Percentiles rank a stretch among this genome's conserved stretches.
Evolutionary conservation across 129 eudicot genomes (phyloP).

Genomic region (Rutidosis leptorrhynchoides): DNA sequence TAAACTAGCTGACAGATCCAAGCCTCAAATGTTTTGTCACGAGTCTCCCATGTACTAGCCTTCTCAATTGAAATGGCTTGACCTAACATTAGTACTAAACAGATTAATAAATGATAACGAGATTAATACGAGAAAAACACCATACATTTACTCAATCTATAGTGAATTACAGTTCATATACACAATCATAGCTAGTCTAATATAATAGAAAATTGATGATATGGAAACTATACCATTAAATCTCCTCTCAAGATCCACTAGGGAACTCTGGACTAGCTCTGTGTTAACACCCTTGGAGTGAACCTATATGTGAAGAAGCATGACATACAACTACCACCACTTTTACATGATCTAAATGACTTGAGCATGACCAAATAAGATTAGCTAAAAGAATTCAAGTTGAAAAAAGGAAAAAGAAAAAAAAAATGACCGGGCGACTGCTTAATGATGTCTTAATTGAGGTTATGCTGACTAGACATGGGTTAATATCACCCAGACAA

Average conservation of each 20-base stretch:
- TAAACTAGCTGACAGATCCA: conserved; percentile 92
- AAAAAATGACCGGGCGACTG: conserved; percentile 7
- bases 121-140: not conserved
- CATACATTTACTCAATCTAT: not conserved
- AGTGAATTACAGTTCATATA: not conserved
- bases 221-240: conserved; percentile 49
- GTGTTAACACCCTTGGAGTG: conserved; percentile 79
- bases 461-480: not conserved
- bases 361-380: not conserved
- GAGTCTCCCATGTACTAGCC: conserved; percentile 63
- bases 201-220: conserved; percentile 2
- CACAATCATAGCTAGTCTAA: not conserved
- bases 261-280: conserved; percentile 53
- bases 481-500: not conserved
- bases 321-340: conserved; percentile 9
- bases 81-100: conserved; percentile 45
- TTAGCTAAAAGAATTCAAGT: not conserved
- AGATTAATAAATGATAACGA: conserved; percentile 4
- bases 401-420: conserved; percentile 1
- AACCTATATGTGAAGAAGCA: conserved; percentile 48
- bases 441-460: not conserved
- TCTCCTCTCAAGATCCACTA: conserved; percentile 59
- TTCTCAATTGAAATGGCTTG: conserved; percentile 63
- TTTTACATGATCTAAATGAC: conserved; percentile 9
- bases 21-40: conserved; percentile 66